Conservation (phyloP, 306 rosid genomes). For the Ceratonia siliqua region DNA sequence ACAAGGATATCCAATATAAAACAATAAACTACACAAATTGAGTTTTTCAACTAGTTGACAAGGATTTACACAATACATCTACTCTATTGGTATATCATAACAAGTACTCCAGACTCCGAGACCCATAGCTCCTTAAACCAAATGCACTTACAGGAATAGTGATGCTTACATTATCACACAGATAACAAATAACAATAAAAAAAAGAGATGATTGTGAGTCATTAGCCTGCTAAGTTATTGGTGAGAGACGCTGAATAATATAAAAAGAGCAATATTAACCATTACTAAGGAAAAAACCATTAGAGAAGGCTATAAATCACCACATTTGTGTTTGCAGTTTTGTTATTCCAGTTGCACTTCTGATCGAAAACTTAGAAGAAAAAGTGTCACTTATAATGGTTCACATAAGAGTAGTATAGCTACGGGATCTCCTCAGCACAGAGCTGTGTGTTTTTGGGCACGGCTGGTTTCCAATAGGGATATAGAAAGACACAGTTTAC, state of each 20-base stretch:
- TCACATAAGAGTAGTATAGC: background rate
- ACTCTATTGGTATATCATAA: background rate
- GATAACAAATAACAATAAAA: background rate
- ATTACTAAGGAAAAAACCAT: background rate
- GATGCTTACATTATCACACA: background rate
- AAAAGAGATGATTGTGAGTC: background rate
- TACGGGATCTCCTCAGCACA: background rate
- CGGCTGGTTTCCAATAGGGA: background rate
- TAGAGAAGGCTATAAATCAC: background rate
- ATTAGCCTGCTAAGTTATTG: background rate
- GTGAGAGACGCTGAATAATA: background rate
- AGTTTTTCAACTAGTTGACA: slow-evolving; percentile 16
- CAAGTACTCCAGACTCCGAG: background rate
- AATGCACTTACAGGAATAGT: background rate
- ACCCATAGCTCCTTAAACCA: background rate
- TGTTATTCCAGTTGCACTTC: background rate
- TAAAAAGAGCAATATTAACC: background rate
- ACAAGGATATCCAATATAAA: background rate
- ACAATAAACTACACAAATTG: background rate
- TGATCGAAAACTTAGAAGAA: background rate
- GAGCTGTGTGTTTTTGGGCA: background rate
- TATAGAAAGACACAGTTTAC: background rate
- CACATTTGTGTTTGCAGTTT: background rate
- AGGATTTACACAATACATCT: background rate
- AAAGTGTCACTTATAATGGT: background rate